A percentile compares a stretch with the other conserved stretches of the same genome.
These are phyloP conservation scores for Mortierella sp. DNA, from an alignment of 371 early-diverging fungal genomes.

Conservation along the genomic window DNA sequence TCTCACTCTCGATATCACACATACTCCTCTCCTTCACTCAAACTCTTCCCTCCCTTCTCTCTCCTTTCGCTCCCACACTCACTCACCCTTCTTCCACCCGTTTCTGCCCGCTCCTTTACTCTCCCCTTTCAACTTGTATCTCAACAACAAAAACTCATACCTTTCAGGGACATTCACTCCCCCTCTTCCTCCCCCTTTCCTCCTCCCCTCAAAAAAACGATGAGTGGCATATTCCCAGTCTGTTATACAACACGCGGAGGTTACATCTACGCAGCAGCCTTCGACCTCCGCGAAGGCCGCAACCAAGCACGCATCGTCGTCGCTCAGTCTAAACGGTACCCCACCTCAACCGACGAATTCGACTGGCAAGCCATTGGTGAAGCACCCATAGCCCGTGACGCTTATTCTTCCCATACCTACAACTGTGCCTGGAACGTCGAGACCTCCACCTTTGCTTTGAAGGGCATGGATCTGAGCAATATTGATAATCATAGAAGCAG, in stretches of 20 bases:
- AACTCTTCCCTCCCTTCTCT: not conserved
- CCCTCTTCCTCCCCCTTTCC: not conserved
- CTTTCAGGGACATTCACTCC: not conserved
- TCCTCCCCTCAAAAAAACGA: not conserved
- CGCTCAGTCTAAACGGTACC: not conserved
- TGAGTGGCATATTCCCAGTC: not conserved
- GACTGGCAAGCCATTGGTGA: conserved; percentile 3
- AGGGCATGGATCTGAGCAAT: not conserved
- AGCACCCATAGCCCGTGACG: not conserved
- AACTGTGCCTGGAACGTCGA: conserved; percentile 10
- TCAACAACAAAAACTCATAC: not conserved
- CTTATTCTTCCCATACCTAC: not conserved
- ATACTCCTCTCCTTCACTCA: not conserved
- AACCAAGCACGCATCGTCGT: not conserved
- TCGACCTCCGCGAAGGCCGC: not conserved
- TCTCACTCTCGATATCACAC: not conserved
- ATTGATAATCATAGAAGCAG: not conserved
- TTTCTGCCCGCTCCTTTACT: not conserved
- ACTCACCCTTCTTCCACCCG: not conserved
- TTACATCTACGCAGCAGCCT: conserved; percentile 4
- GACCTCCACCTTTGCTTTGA: not conserved
- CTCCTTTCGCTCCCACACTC: not conserved
- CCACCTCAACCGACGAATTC: not conserved
- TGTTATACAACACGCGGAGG: conserved; percentile 1
- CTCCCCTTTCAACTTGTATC: not conserved